These are phyloP conservation scores for Yarrowia sp. DNA, from an alignment of 805 yeast species.

Conservation along the genomic window DNA sequence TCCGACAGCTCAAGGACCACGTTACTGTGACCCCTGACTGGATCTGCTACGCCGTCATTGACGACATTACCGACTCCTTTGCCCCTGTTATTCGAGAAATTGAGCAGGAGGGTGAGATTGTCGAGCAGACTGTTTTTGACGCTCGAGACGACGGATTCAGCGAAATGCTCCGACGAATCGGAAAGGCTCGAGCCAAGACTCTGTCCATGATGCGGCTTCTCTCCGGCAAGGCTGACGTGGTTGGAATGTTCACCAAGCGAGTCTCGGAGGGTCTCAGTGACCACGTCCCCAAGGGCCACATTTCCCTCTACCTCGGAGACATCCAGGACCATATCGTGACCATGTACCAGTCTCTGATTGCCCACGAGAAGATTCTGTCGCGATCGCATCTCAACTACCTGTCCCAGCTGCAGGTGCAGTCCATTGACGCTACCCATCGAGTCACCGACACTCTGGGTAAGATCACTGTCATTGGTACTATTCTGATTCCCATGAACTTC, in stretches of 20 bases:
- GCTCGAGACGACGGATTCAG: slow-evolving; percentile 78
- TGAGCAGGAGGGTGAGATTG: slow-evolving; percentile 68
- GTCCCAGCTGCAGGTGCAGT: slow-evolving; percentile 93
- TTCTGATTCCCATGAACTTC: slow-evolving; percentile 86
- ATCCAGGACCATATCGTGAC: slow-evolving; percentile 97
- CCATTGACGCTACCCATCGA: slow-evolving; percentile 82
- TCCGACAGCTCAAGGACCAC: slow-evolving; percentile 67
- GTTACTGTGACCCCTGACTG: slow-evolving; percentile 67
- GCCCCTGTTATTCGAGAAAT: slow-evolving; percentile 66
- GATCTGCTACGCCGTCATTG: slow-evolving; percentile 70
- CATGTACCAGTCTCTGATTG: slow-evolving; percentile 87
- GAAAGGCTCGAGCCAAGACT: slow-evolving; percentile 86
- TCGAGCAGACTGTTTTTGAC: slow-evolving; percentile 82
- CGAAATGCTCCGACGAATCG: slow-evolving; percentile 77
- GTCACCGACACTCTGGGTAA: slow-evolving; percentile 87
- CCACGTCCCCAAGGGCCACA: slow-evolving; percentile 79
- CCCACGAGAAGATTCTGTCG: slow-evolving; percentile 91
- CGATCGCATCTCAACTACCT: slow-evolving; percentile 90
- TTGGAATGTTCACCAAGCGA: slow-evolving; percentile 93
- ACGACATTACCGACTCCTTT: slow-evolving; percentile 69
- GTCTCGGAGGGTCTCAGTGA: slow-evolving; percentile 73
- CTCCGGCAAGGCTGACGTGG: slow-evolving; percentile 94
- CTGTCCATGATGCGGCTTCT: slow-evolving; percentile 91
- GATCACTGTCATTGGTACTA: slow-evolving; percentile 88
- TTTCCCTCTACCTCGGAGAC: slow-evolving; percentile 91